A percentile compares a stretch with the other conserved stretches of the same genome.
Evolutionary conservation across 768 basidiomycete genomes (phyloP).

Genomic region (Calocybe gangraenosa): DNA sequence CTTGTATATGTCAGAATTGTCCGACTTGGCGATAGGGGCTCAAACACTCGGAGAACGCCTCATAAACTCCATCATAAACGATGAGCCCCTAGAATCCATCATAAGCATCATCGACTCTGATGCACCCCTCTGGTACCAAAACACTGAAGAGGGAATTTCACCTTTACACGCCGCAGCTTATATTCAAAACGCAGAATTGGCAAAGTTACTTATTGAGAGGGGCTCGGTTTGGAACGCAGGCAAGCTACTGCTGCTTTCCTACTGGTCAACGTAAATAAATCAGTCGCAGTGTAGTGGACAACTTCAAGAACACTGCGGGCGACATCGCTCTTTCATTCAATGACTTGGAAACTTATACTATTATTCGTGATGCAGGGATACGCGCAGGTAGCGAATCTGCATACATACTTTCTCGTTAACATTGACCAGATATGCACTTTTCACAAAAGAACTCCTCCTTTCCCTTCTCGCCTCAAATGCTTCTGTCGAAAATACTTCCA

Average conservation of each 20-base stretch:
- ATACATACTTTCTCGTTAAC: constrained; percentile 9
- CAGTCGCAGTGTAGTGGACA: constrained; percentile 52
- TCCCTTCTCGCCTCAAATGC: constrained; percentile 51
- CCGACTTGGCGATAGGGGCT: constrained; percentile 15
- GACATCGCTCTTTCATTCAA: constrained; percentile 90
- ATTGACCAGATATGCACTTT: constrained; percentile 4
- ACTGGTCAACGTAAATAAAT: background rate
- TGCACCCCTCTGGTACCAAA: constrained; percentile 90
- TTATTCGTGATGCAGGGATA: constrained; percentile 90
- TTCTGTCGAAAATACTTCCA: constrained; percentile 26
- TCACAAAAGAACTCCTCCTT: constrained; percentile 62
- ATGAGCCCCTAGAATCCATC: constrained; percentile 40
- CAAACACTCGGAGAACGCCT: constrained; percentile 55
- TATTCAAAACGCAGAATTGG: constrained; percentile 57
- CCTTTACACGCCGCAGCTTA: constrained; percentile 86
- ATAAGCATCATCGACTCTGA: constrained; percentile 53
- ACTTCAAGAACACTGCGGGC: constrained; percentile 76
- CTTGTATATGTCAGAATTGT: constrained; percentile 11
- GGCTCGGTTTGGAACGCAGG: constrained; percentile 94
- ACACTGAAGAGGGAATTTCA: constrained; percentile 72
- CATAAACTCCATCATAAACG: constrained; percentile 53
- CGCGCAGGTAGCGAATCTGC: constrained; percentile 61
- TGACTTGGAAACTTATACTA: constrained; percentile 63
- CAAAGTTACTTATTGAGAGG: constrained; percentile 63
- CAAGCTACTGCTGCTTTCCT: constrained; percentile 22